A percentile compares a stretch with the other conserved stretches of the same genome.
These are phyloP conservation scores for Podospora appendiculata DNA, from an alignment of 495 filamentous ascomycete genomes.

Conservation along the genomic window DNA sequence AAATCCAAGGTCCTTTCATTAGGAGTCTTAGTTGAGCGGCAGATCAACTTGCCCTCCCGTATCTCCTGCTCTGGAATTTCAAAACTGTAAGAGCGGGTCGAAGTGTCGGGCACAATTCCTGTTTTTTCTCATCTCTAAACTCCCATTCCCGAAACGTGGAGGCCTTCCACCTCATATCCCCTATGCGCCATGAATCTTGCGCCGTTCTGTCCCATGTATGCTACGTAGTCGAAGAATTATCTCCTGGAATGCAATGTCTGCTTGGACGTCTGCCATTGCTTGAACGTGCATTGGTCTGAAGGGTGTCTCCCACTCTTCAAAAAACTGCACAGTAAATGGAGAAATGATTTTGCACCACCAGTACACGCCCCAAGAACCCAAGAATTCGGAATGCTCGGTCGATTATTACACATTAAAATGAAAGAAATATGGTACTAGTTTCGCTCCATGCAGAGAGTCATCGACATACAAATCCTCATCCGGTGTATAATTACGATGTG, in stretches of 20 bases:
- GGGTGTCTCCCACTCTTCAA: too few species aligned
- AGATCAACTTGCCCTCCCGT: slow-evolving; percentile 75
- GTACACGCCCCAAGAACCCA: background rate
- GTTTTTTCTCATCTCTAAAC: background rate
- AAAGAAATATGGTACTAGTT: too few species aligned
- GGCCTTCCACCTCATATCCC: background rate
- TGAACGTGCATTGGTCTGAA: too few species aligned
- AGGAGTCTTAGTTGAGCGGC: slow-evolving; percentile 55
- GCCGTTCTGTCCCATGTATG: background rate
- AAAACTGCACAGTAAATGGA: too few species aligned
- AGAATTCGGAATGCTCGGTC: background rate
- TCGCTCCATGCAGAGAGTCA: background rate
- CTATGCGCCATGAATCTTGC: background rate
- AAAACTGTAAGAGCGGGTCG: slow-evolving; percentile 77
- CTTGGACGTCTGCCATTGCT: too few species aligned
- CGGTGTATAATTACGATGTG: too few species aligned
- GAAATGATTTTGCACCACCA: too few species aligned
- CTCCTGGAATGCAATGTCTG: background rate
- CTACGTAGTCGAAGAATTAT: background rate
- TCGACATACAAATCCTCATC: background rate
- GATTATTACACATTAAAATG: too few species aligned
- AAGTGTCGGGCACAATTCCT: slow-evolving; percentile 35
- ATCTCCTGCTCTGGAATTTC: slow-evolving; percentile 90
- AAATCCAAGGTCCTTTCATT: slow-evolving; percentile 61
- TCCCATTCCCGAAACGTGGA: too few species aligned